Conservation (phyloP, 331 rosid species). For the Pyracantha coccinea region DNA sequence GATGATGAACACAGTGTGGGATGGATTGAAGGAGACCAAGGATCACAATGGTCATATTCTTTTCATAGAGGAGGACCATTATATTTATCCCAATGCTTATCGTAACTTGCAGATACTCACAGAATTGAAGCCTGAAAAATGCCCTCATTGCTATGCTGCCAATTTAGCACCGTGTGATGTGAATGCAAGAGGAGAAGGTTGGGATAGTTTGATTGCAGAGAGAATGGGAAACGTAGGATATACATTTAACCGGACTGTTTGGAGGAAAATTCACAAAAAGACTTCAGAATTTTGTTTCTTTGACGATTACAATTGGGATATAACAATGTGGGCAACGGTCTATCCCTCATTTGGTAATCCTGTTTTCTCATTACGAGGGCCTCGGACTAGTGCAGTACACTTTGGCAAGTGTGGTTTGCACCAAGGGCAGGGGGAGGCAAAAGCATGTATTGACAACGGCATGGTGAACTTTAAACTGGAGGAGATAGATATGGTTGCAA, state of each 20-base stretch:
- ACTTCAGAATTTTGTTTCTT: conserved; percentile 69
- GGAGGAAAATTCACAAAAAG: conserved; percentile 82
- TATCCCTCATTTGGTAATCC: conserved; percentile 90
- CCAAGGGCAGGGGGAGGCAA: conserved; percentile 78
- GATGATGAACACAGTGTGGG: conserved; percentile 98
- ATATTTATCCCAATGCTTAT: conserved; percentile 78
- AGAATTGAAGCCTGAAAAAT: conserved; percentile 53
- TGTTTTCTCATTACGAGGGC: conserved; percentile 76
- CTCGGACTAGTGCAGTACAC: conserved; percentile 86
- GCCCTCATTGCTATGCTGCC: conserved; percentile 88
- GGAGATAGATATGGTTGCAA: conserved; percentile 51
- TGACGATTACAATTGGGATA: conserved; percentile 96
- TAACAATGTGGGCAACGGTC: conserved; percentile 97
- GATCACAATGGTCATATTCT: conserved; percentile 59
- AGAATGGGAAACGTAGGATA: conserved; percentile 95
- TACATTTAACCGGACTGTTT: conserved; percentile 69
- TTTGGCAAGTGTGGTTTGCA: conserved; percentile 95
- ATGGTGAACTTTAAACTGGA: conserved; percentile 40
- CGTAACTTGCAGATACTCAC: conserved; percentile 66
- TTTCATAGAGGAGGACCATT: conserved; percentile 94
- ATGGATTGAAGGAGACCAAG: conserved; percentile 71
- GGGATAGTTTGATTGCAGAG: conserved; percentile 63
- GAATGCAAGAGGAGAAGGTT: conserved; percentile 80
- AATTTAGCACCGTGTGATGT: conserved; percentile 97
- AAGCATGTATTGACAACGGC: conserved; percentile 74